Evolutionary conservation across 2,329 filamentous ascomycete species (phyloP).

Genomic region (Sporothrix euskadiensis): DNA sequence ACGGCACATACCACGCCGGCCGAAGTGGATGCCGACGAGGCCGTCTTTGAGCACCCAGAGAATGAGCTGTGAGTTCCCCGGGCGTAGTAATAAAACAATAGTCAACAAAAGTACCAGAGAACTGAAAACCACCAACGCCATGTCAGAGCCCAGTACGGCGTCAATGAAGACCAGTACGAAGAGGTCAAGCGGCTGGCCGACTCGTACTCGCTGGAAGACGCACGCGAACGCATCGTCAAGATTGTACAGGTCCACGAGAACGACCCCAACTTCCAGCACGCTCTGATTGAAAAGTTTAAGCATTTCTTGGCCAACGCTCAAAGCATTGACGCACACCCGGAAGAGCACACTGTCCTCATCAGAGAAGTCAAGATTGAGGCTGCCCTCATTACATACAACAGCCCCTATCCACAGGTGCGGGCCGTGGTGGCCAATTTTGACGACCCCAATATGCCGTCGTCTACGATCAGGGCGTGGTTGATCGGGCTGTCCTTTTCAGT

Average conservation of each 20-base stretch:
- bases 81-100: neutral
- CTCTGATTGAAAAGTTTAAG: constrained; percentile 45
- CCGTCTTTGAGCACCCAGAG: constrained; percentile 24
- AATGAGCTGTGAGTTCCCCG: constrained; percentile 20
- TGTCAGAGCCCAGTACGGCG: constrained; percentile 20
- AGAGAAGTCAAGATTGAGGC: neutral
- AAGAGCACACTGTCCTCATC: neutral
- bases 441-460: neutral
- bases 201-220: constrained; percentile 23
- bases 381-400: neutral
- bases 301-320: constrained; percentile 41
- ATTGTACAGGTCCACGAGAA: constrained; percentile 42
- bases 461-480: neutral
- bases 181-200: constrained; percentile 28
- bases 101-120: neutral
- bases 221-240: constrained; percentile 8
- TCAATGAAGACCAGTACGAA: constrained; percentile 23
- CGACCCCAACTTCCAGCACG: constrained; percentile 50
- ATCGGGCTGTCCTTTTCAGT: constrained; percentile 1
- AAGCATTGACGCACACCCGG: neutral
- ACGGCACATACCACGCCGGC: constrained; percentile 13
- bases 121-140: neutral
- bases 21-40: constrained; percentile 6
- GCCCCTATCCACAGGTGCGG: neutral
- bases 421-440: neutral